Conservation (phyloP, 805 yeast genomes). For the Candida morakotiae region DNA sequence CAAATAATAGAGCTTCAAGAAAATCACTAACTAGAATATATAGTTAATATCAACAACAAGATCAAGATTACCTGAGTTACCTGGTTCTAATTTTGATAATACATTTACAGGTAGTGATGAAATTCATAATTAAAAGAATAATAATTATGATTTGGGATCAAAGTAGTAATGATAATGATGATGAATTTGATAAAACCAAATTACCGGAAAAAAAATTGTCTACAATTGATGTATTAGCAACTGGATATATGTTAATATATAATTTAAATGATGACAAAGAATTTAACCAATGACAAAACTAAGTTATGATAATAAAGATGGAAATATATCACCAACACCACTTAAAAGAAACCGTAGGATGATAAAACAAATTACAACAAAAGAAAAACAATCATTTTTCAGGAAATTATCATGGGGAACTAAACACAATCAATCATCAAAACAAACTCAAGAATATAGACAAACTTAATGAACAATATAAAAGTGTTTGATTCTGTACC, state of each 20-base stretch:
- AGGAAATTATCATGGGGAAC: constrained; percentile 50
- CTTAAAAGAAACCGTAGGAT: constrained; percentile 26
- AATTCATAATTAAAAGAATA: too few relatives aligned
- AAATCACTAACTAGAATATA: constrained; percentile 12
- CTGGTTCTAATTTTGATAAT: constrained; percentile 22
- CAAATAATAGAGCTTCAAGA: constrained; percentile 24
- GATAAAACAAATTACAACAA: constrained; percentile 27
- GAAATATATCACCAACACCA: constrained; percentile 18
- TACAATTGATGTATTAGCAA: constrained; percentile 8
- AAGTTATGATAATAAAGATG: constrained; percentile 14
- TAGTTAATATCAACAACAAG: constrained; percentile 17
- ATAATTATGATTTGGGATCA: constrained; percentile 8
- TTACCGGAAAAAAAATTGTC: constrained; percentile 37
- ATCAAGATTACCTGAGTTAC: constrained; percentile 26
- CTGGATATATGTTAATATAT: constrained; percentile 29
- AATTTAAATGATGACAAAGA: constrained; percentile 11
- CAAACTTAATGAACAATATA: constrained; percentile 20
- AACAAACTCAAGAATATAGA: constrained; percentile 15
- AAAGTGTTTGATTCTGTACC: constrained; percentile 18
- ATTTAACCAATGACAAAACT: constrained; percentile 18
- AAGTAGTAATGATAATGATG: constrained; percentile 17
- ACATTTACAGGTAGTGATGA: constrained; percentile 38
- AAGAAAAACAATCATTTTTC: constrained; percentile 38
- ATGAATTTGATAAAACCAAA: constrained; percentile 42
- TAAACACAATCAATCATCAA: constrained; percentile 36